phyloP scores from a whole-genome alignment of 148 eudicot species.

The Talinum fruticosum region DNA sequence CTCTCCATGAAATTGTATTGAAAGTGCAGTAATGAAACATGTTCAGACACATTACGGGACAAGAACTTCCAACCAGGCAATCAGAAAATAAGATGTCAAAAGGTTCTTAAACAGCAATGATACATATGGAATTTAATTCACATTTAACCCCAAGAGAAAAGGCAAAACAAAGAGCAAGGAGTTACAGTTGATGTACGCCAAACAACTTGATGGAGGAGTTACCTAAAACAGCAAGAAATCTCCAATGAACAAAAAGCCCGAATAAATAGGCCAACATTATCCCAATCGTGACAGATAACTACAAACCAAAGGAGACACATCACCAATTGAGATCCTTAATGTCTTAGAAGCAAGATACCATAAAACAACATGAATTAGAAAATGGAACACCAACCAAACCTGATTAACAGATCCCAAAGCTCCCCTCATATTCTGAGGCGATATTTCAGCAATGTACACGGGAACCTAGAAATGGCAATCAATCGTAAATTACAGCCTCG shows the following conservation, averaged over 20 bases:
- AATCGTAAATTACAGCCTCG: background rate
- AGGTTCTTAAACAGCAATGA: background rate
- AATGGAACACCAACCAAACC: conserved; percentile 37
- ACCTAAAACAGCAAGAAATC: conserved; percentile 85
- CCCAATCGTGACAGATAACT: conserved; percentile 95
- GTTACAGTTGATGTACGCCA: background rate
- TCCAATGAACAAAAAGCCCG: conserved; percentile 88
- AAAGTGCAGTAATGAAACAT: background rate
- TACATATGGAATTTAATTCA: background rate
- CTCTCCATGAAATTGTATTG: background rate
- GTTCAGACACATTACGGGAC: background rate
- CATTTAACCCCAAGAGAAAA: background rate
- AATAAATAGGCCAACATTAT: conserved; percentile 87
- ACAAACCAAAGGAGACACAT: conserved; percentile 16
- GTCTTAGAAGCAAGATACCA: background rate
- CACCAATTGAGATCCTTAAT: conserved; percentile 1
- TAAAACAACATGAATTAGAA: background rate
- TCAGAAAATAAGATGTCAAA: background rate
- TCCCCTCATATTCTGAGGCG: conserved; percentile 93
- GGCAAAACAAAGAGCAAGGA: background rate
- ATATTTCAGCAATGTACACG: conserved; percentile 92
- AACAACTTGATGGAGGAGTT: conserved; percentile 17
- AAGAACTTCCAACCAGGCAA: conserved; percentile 8
- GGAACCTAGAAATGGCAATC: conserved; percentile 59
- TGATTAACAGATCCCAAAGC: conserved; percentile 90